Evolutionary conservation across 768 basidiomycete species (phyloP).

Genomic region (Trametes cinnabarina): DNA sequence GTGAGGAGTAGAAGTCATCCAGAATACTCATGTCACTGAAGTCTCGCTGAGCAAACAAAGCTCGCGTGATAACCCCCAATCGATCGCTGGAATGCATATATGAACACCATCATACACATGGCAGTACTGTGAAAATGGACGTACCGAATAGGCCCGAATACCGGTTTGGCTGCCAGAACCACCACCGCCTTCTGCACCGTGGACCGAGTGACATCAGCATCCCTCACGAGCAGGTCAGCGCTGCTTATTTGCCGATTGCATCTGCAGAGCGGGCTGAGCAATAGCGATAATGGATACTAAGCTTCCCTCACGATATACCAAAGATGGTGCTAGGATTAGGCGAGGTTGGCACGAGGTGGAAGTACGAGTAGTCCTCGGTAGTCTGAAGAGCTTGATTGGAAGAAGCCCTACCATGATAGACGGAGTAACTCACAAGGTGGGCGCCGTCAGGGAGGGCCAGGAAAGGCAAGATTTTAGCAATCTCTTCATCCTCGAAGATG

Average conservation of each 20-base stretch:
- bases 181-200: slow-evolving; percentile 98
- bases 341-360: slow-evolving; percentile 77
- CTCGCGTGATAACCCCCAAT: slow-evolving; percentile 89
- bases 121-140: not conserved
- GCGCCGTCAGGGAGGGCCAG: slow-evolving; percentile 97
- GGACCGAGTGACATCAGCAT: slow-evolving; percentile 86
- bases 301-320: slow-evolving; percentile 80
- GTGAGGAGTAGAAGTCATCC: slow-evolving; percentile 78
- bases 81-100: slow-evolving; percentile 59
- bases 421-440: slow-evolving; percentile 64
- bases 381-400: slow-evolving; percentile 44
- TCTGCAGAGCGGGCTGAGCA: slow-evolving; percentile 36
- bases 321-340: slow-evolving; percentile 81
- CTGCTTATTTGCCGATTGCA: slow-evolving; percentile 95
- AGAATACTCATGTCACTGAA: slow-evolving; percentile 86
- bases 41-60: slow-evolving; percentile 70
- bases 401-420: slow-evolving; percentile 14
- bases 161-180: slow-evolving; percentile 84
- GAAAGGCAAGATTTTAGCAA: slow-evolving; percentile 86
- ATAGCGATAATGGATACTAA: not conserved
- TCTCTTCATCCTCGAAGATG: slow-evolving; percentile 82
- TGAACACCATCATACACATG: not conserved
- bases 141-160: slow-evolving; percentile 91
- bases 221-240: slow-evolving; percentile 70
- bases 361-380: slow-evolving; percentile 95